These are phyloP conservation scores for Xylaria sp. DNA, from an alignment of 2,329 filamentous ascomycete species.

Conservation along the genomic window DNA sequence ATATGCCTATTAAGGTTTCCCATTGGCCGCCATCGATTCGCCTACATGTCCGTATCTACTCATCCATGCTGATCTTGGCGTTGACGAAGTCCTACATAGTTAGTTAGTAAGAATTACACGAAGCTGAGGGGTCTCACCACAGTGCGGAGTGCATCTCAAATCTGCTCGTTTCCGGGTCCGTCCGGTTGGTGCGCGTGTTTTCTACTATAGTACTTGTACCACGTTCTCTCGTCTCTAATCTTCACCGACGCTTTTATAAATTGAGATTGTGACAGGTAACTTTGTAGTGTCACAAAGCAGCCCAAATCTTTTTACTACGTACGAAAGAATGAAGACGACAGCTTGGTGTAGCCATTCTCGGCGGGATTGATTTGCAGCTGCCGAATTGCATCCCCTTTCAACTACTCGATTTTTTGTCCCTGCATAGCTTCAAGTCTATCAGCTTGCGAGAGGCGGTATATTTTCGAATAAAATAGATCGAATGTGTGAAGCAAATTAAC, in stretches of 20 bases:
- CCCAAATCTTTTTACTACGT: background rate
- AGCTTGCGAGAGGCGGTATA: background rate
- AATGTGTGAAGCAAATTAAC: slow-evolving; percentile 14
- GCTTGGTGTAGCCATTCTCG: background rate
- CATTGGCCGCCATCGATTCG: slow-evolving; percentile 15
- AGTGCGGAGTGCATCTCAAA: slow-evolving; percentile 16
- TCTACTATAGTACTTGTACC: background rate
- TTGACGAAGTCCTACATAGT: slow-evolving; percentile 6
- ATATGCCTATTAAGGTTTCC: slow-evolving; percentile 7
- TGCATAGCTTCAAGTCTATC: background rate
- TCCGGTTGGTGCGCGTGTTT: slow-evolving; percentile 25
- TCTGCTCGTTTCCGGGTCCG: slow-evolving; percentile 23
- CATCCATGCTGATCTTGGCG: background rate
- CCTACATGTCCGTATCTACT: slow-evolving; percentile 6
- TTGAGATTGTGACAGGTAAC: background rate
- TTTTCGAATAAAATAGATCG: slow-evolving; percentile 19
- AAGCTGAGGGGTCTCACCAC: slow-evolving; percentile 14
- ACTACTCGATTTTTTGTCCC: background rate
- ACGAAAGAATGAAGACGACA: slow-evolving; percentile 3
- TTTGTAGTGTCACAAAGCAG: slow-evolving; percentile 6
- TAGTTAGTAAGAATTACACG: background rate
- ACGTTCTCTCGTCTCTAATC: background rate
- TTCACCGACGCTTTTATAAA: background rate
- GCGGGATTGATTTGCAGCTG: background rate
- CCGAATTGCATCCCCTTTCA: background rate